Evolutionary conservation across 2,329 filamentous ascomycete genomes (phyloP).

Genomic region (Dactylellina parvicollis): DNA sequence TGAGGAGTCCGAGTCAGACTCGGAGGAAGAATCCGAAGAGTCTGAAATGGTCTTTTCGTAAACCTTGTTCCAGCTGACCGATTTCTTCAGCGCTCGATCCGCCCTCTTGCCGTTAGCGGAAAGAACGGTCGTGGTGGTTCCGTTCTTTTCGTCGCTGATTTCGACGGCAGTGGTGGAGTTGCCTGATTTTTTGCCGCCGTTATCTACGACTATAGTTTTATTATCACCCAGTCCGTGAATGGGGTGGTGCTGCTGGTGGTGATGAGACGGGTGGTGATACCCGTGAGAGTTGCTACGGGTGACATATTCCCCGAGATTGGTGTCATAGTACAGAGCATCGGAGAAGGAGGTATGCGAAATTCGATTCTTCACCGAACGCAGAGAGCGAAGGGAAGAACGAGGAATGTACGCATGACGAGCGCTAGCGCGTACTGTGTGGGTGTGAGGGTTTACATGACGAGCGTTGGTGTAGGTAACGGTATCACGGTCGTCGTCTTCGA

Average conservation of each 20-base stretch:
- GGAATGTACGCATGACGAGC: conserved; percentile 14
- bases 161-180: conserved; percentile 25
- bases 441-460: conserved; percentile 1
- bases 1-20: neutral
- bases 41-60: conserved; percentile 7
- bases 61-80: conserved; percentile 16
- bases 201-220: conserved; percentile 38
- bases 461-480: conserved; percentile 11
- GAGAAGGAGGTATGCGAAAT: conserved; percentile 5
- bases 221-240: conserved; percentile 8
- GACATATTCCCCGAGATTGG: conserved; percentile 4
- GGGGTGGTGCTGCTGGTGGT: conserved; percentile 2
- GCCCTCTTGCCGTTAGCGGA: conserved; percentile 14
- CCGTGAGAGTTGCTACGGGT: conserved; percentile 1
- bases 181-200: conserved; percentile 6
- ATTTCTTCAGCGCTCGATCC: neutral
- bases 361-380: conserved; percentile 11
- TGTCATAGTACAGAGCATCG: conserved; percentile 14
- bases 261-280: neutral
- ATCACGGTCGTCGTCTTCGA: conserved; percentile 22
- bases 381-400: conserved; percentile 17
- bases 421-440: neutral
- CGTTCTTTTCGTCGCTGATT: conserved; percentile 25
- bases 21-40: neutral
- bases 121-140: conserved; percentile 29